Base-by-base conservation (phyloP, 257 asterid species). In the Echium plantagineum region DNA sequence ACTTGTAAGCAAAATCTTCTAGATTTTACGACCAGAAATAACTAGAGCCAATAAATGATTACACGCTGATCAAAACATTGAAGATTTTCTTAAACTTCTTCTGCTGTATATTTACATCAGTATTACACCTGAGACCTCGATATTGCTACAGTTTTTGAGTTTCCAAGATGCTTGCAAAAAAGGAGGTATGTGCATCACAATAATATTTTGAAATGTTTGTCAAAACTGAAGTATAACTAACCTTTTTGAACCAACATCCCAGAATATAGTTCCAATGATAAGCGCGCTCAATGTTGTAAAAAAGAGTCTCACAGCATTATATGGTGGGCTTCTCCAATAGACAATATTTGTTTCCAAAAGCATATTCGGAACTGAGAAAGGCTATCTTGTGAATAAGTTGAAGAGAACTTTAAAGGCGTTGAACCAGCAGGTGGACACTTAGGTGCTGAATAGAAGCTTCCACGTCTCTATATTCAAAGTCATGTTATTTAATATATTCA, bases 181-280 rank as follows among this genome's bases (percentile, higher is more conserved):
- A 42, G 3, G 3, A 42, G 49, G 49, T 42, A 42, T 42, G 49
- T 24, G 49, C 47, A 19, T 57, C 20, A 48, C 0, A 10, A 5
- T 22, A 20, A 2, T 30, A 10, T 5, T 15, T 18, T 42, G 48
- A 20, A 42, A 51, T 46, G 7, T 6, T 38, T 13, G 10, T 46
- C 20, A 57, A 6, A n/a, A 21, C 17, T 15, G 46, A 18, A 59
- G 30, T 13, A 18, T 64, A 30, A 52, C 16, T 71, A 69, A 84
- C 94, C 97, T 86, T 75, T 62, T 84, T 19, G 91, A 80, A 70
- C 97, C 97, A 26, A 84, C 69, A 62, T 77, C 81, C 97, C 97
- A 88, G 70, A 84, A 89, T 69, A 89, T 69, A 15, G 91, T 65
- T 72, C 95, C 97, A 35, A 89, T 68, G 54, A 89, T 80, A 52